phyloP scores from a whole-genome alignment of 2,329 filamentous ascomycete species.

The Pezicula radicicola region DNA sequence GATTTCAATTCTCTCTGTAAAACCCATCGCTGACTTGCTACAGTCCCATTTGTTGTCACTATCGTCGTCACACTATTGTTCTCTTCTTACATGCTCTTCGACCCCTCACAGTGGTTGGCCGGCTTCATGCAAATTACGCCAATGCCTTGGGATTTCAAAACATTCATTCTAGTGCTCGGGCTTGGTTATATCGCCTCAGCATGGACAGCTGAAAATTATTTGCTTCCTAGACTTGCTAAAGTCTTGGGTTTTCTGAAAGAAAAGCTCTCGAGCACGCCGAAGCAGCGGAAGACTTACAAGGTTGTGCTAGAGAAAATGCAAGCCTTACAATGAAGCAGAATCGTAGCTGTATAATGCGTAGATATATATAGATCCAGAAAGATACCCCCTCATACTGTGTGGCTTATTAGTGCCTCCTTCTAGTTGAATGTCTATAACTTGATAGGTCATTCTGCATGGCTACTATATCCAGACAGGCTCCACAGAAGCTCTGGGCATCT shows the following conservation, averaged over 20 bases:
- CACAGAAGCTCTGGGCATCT: too few relatives aligned
- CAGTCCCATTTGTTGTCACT: slow-evolving; percentile 81
- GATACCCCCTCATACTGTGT: too few relatives aligned
- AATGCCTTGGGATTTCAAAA: slow-evolving; percentile 69
- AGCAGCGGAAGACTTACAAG: slow-evolving; percentile 88
- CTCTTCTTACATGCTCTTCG: slow-evolving; percentile 76
- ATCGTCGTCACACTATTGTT: slow-evolving; percentile 66
- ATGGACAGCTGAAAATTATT: slow-evolving; percentile 67
- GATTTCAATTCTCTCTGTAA: slow-evolving; percentile 5
- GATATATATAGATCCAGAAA: slow-evolving; percentile 1
- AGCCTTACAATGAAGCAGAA: slow-evolving; percentile 11
- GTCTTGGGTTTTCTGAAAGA: slow-evolving; percentile 60
- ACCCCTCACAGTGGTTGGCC: slow-evolving; percentile 66
- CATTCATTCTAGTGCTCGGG: slow-evolving; percentile 70
- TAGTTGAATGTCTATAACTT: too few relatives aligned
- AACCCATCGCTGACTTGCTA: slow-evolving; percentile 3
- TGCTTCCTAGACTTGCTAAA: slow-evolving; percentile 69
- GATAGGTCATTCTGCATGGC: too few relatives aligned
- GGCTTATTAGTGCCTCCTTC: too few relatives aligned
- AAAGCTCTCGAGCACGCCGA: slow-evolving; percentile 55
- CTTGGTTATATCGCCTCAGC: slow-evolving; percentile 64
- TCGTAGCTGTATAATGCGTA: slow-evolving; percentile 1
- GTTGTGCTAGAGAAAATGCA: slow-evolving; percentile 67
- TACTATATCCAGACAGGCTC: too few relatives aligned
- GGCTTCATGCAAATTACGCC: slow-evolving; percentile 82